Evolutionary conservation across 306 rosid genomes (phyloP).

Genomic region (Astragalus membranaceus): DNA sequence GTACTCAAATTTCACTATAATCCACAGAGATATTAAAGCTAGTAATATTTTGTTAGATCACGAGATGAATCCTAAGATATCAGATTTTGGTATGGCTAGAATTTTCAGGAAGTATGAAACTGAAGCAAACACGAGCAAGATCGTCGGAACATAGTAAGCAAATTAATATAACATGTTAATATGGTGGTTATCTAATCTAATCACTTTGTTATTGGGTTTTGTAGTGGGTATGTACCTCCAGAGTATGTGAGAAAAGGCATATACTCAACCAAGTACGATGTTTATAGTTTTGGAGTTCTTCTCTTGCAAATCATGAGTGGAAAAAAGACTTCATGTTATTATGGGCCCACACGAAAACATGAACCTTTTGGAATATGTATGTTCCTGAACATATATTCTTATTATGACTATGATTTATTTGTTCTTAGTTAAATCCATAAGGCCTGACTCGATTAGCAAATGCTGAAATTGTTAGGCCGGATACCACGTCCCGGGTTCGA

Average conservation of each 20-base stretch:
- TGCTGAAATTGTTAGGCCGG: too few species aligned
- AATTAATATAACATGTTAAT: not conserved
- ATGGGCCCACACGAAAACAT: conserved; percentile 39
- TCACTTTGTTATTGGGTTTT: not conserved
- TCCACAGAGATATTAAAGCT: conserved; percentile 63
- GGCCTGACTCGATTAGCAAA: too few species aligned
- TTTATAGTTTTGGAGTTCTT: conserved; percentile 38
- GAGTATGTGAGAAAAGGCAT: conserved; percentile 50
- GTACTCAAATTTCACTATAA: conserved; percentile 61
- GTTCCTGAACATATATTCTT: not conserved
- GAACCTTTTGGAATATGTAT: conserved; percentile 54
- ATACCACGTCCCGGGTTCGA: too few species aligned
- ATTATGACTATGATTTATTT: not conserved
- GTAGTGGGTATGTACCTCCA: conserved; percentile 60
- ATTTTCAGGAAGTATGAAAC: conserved; percentile 45
- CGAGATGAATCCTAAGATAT: conserved; percentile 54
- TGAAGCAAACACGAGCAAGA: conserved; percentile 54
- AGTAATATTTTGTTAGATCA: conserved; percentile 51
- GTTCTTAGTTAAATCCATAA: too few species aligned
- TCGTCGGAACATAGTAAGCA: conserved; percentile 63
- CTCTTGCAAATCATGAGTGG: conserved; percentile 69
- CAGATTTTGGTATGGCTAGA: conserved; percentile 70
- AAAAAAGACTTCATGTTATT: conserved; percentile 35
- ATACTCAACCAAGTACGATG: conserved; percentile 50
- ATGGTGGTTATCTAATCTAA: not conserved